Conservation (phyloP, 78 protist species). For the Pigoraptor vietnamica region DNA sequence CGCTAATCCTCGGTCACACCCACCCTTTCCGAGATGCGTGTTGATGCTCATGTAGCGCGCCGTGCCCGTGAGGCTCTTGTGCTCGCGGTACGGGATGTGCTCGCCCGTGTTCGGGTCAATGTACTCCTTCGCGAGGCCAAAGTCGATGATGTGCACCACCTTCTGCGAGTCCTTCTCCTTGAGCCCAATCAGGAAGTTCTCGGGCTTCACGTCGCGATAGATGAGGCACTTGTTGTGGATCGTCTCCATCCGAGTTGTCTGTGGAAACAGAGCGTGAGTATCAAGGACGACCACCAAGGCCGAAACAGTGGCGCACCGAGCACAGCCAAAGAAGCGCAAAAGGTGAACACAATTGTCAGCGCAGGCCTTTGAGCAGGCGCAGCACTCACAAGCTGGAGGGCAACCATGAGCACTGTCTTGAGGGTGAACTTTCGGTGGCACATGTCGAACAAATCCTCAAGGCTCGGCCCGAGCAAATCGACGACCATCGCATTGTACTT, state of each 20-base stretch:
- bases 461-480: constrained; percentile 95
- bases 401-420: constrained; percentile 91
- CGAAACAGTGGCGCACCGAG: not conserved
- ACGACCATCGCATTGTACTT: constrained; percentile 65
- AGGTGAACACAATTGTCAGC: not conserved
- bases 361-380: not conserved
- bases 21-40: constrained; percentile 84
- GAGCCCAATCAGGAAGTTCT: constrained; percentile 92
- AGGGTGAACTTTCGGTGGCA: constrained; percentile 79
- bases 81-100: constrained; percentile 94
- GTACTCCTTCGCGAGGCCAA: constrained; percentile 96
- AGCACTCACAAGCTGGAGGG: constrained; percentile 91
- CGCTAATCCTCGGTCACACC: not conserved
- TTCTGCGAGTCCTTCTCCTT: constrained; percentile 54
- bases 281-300: not conserved
- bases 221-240: constrained; percentile 83
- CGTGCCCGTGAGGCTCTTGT: constrained; percentile 94
- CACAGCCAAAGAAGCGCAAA: not conserved
- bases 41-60: constrained; percentile 91
- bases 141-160: constrained; percentile 84
- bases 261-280: not conserved
- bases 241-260: constrained; percentile 13
- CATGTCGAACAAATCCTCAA: constrained; percentile 91
- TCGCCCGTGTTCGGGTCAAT: constrained; percentile 85
- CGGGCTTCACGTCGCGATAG: constrained; percentile 94